Evolutionary conservation across 306 rosid species (phyloP).

Genomic region (Quercus agrifolia): DNA sequence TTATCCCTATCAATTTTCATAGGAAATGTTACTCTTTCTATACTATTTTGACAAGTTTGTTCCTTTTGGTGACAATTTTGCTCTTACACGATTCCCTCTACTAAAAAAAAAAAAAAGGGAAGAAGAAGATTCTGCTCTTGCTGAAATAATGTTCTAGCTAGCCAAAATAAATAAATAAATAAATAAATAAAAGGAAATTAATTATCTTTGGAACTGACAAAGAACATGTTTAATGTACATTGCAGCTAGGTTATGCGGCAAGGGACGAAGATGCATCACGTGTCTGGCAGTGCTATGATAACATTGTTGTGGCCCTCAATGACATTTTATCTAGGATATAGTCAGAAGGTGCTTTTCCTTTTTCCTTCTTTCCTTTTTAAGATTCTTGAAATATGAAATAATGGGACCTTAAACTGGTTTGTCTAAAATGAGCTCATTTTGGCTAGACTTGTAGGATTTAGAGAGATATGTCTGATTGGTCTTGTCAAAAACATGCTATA

Average conservation of each 20-base stretch:
- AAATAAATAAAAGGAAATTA: neutral
- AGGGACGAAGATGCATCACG: conserved; percentile 59
- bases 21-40: neutral
- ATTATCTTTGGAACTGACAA: neutral
- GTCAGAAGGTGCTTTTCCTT: neutral
- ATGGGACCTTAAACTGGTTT: neutral
- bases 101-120: no score
- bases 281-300: conserved; percentile 53
- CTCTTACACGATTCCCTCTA: neutral
- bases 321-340: conserved; percentile 59
- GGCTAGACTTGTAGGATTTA: neutral
- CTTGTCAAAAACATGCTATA: neutral
- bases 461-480: neutral
- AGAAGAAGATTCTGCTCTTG: no score
- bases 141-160: neutral
- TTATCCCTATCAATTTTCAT: neutral
- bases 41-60: neutral
- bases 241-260: conserved; percentile 85
- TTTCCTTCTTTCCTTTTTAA: neutral
- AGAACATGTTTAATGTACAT: conserved; percentile 1
- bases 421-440: neutral
- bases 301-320: conserved; percentile 49
- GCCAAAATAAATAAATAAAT: neutral
- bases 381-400: neutral
- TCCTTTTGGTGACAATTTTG: neutral